Evolutionary conservation across 768 basidiomycete species (phyloP).

Genomic region (Coprinellus micaceus): DNA sequence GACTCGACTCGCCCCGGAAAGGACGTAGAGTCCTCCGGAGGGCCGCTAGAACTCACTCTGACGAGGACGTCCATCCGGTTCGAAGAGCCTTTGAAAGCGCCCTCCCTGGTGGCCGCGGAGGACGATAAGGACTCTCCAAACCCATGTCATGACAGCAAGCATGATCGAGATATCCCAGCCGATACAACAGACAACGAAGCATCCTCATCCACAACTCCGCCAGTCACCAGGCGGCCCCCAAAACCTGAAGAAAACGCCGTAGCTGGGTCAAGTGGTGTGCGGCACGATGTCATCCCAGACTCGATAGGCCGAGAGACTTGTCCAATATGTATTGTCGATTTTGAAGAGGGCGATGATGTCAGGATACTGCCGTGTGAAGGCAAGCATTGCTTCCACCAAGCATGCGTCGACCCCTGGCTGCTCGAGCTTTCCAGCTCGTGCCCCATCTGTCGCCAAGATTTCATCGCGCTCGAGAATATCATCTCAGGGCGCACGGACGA

Average conservation of each 20-base stretch:
- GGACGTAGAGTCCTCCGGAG: constrained; percentile 4
- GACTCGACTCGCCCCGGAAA: neutral
- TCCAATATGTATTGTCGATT: constrained; percentile 93
- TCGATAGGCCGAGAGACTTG: constrained; percentile 82
- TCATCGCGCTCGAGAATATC: constrained; percentile 59
- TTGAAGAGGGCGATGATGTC: constrained; percentile 90
- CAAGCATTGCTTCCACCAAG: constrained; percentile 85
- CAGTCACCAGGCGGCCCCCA: neutral
- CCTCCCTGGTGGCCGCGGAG: neutral
- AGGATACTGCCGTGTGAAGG: constrained; percentile 89
- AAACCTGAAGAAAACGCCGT: neutral
- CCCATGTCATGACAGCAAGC: neutral
- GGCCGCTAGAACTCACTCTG: neutral
- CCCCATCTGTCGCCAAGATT: constrained; percentile 86
- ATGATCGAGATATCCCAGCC: neutral
- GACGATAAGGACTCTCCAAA: neutral
- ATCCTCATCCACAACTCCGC: neutral
- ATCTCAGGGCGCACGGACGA: constrained; percentile 31
- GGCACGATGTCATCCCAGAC: constrained; percentile 50
- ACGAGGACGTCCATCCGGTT: neutral
- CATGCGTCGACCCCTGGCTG: constrained; percentile 92
- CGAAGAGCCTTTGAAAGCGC: neutral
- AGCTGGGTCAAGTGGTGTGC: neutral
- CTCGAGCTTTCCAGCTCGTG: constrained; percentile 87
- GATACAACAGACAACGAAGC: neutral